Percentiles rank a stretch among this genome's conserved stretches.
Conservation (phyloP, 2,329 filamentous ascomycete genomes). For the Samsoniella hepiali region DNA sequence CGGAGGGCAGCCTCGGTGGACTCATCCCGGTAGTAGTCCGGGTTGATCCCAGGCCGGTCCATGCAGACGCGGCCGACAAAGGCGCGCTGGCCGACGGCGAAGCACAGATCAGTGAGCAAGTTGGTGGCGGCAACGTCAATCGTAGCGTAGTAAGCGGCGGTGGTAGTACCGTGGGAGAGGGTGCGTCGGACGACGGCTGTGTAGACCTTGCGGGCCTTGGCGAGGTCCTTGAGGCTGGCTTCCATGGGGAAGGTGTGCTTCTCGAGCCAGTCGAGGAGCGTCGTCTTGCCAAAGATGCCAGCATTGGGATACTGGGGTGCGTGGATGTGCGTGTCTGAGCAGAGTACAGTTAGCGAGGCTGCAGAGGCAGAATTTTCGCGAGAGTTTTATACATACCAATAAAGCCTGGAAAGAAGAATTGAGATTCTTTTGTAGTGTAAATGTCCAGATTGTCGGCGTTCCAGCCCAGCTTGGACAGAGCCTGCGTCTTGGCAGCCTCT, state of each 20-base stretch:
- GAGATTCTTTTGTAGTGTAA: constrained; percentile 40
- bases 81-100: constrained; percentile 77
- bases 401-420: constrained; percentile 84
- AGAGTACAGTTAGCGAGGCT: not conserved
- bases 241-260: constrained; percentile 96
- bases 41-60: constrained; percentile 66
- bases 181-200: constrained; percentile 74
- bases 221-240: constrained; percentile 62
- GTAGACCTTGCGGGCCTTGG: constrained; percentile 70
- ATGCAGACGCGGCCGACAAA: constrained; percentile 95
- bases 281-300: constrained; percentile 90
- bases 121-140: constrained; percentile 87
- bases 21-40: constrained; percentile 76
- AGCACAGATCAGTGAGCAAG: constrained; percentile 79
- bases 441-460: constrained; percentile 36
- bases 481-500: constrained; percentile 29
- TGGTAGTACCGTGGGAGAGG: constrained; percentile 86
- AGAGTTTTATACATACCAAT: constrained; percentile 53
- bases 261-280: constrained; percentile 88
- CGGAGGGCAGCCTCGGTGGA: constrained; percentile 54
- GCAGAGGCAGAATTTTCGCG: not conserved
- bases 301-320: constrained; percentile 92
- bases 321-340: constrained; percentile 86
- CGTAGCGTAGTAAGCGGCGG: constrained; percentile 92
- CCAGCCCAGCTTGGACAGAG: constrained; percentile 48